phyloP scores from a whole-genome alignment of 2,329 filamentous ascomycete genomes.

The Tolypocladium inflatum region DNA sequence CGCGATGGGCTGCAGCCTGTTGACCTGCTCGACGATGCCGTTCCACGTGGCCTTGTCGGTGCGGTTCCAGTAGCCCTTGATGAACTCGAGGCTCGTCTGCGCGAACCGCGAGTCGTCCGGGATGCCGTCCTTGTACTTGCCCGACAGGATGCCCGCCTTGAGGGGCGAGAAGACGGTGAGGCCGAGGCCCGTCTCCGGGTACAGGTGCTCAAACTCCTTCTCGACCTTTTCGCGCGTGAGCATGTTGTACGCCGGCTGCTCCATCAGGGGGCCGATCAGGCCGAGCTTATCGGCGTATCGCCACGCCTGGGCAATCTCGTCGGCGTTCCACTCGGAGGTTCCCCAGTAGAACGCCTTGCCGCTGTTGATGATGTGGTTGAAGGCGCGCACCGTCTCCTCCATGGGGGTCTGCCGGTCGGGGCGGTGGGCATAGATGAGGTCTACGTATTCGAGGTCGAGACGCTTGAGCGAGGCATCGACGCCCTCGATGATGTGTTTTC shows the following conservation, averaged over 20 bases:
- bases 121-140: constrained; percentile 58
- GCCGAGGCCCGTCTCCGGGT: constrained; percentile 49
- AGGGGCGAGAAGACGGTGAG: constrained; percentile 56
- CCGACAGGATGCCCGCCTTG: constrained; percentile 47
- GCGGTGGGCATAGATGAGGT: constrained; percentile 60
- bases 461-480: constrained; percentile 49
- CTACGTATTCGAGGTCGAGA: constrained; percentile 51
- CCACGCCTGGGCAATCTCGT: constrained; percentile 56
- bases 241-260: constrained; percentile 60
- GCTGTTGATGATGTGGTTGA: constrained; percentile 59
- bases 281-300: constrained; percentile 49
- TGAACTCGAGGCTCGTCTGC: constrained; percentile 44
- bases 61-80: constrained; percentile 41
- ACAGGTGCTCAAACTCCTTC: constrained; percentile 50
- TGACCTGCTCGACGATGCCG: constrained; percentile 48
- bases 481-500: constrained; percentile 63
- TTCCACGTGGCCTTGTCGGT: constrained; percentile 45
- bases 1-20: constrained; percentile 51
- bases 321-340: constrained; percentile 58
- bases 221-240: constrained; percentile 54
- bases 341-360: constrained; percentile 66
- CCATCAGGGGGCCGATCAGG: constrained; percentile 54
- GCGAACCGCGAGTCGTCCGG: constrained; percentile 50
- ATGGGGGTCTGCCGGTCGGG: constrained; percentile 60
- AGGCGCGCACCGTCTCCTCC: constrained; percentile 60